Conservation (phyloP, 495 filamentous ascomycete species). For the Entonaema liquescens region DNA sequence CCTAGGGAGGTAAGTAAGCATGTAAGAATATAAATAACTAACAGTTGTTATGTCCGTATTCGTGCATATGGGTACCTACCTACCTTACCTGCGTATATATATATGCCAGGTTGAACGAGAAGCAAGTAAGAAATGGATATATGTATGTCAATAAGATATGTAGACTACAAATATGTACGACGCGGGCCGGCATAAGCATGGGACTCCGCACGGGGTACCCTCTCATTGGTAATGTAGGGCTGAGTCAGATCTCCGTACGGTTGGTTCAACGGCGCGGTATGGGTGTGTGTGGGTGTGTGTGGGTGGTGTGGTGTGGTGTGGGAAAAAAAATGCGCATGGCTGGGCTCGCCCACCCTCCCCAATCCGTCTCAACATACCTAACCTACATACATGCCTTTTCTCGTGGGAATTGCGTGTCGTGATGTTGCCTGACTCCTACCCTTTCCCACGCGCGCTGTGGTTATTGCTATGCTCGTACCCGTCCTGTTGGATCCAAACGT, state of each 20-base stretch:
- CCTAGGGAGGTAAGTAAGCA: neutral
- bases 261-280: neutral
- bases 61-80: no score
- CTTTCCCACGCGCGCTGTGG: neutral
- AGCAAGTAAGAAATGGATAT: neutral
- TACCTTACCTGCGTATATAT: no score
- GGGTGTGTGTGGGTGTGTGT: neutral
- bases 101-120: neutral
- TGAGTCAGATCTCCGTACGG: conserved; percentile 33
- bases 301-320: neutral
- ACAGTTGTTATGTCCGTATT: no score
- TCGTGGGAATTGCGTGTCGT: conserved; percentile 1
- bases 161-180: neutral
- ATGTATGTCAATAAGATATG: neutral
- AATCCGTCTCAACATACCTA: neutral
- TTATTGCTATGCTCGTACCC: conserved; percentile 18
- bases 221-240: conserved; percentile 38
- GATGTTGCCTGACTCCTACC: neutral
- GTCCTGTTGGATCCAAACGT: conserved; percentile 28
- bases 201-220: conserved; percentile 17
- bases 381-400: neutral
- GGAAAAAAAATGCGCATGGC: neutral
- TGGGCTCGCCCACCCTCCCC: neutral
- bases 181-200: neutral
- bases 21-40: neutral